Percentiles rank a stretch among this genome's conserved stretches.
Evolutionary conservation across 345 rosid genomes (phyloP).

Genomic region (Corymbia maculata): DNA sequence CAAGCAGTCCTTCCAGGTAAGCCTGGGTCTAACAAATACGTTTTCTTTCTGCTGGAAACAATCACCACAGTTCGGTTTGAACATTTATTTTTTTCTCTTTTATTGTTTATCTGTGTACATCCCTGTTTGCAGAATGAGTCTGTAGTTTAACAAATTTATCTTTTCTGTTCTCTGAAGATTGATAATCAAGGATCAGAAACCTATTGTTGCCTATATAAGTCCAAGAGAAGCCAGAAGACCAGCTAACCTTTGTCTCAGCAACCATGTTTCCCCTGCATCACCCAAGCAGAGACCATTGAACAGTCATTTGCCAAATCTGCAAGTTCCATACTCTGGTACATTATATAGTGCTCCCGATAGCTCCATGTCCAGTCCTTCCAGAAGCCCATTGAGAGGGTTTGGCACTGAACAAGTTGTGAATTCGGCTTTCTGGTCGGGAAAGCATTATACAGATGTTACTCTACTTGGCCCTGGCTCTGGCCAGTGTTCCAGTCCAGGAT

Average conservation of each 20-base stretch:
- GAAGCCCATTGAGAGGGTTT: conserved; percentile 84
- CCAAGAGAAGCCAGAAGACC: conserved; percentile 62
- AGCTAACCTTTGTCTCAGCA: conserved; percentile 27
- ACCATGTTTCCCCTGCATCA: conserved; percentile 48
- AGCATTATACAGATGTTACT: conserved; percentile 63
- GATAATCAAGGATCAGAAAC: conserved; percentile 44
- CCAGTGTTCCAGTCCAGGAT: conserved; percentile 97
- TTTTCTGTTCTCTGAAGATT: conserved; percentile 14
- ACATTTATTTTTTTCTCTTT: neutral
- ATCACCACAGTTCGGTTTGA: neutral
- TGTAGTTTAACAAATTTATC: conserved; percentile 4
- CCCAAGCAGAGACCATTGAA: conserved; percentile 50
- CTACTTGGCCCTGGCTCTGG: conserved; percentile 90
- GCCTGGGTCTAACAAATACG: neutral
- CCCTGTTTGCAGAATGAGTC: neutral
- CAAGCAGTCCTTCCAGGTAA: conserved; percentile 57
- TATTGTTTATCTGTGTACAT: neutral
- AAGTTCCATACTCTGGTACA: conserved; percentile 54
- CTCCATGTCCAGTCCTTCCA: conserved; percentile 95
- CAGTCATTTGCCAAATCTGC: conserved; percentile 55
- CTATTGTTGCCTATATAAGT: conserved; percentile 24
- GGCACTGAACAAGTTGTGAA: conserved; percentile 58
- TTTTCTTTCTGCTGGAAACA: neutral
- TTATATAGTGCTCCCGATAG: conserved; percentile 87
- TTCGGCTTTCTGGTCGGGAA: conserved; percentile 62